Evolutionary conservation across 306 rosid genomes (phyloP), one percentile per base, ranked within the genome.

Genomic region (Mucuna pruriens): DNA sequence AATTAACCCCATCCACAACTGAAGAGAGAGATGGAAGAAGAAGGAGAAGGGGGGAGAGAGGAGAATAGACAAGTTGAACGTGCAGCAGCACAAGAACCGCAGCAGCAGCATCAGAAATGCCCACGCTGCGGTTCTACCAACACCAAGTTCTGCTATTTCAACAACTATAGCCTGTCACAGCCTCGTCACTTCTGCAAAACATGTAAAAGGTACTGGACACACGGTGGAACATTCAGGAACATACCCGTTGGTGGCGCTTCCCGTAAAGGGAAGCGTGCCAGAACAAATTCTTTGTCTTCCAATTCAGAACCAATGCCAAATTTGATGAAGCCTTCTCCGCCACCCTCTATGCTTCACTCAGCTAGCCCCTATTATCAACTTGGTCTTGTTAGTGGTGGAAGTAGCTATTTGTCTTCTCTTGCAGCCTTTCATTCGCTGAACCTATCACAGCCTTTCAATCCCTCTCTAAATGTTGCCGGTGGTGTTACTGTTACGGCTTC

Each of bases 171-270:
- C 68, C 80, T 87, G 2, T 74, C 89, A 8, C 92, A 89, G 87
- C 92, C 92, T 5, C 89, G 92, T 4, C 84, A 78, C 86, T 89
- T 55, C 63, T 89, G 92, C 88, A 89, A 87, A 75, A 9, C 87
- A 1, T 90, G 91, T n/a, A 86, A 84, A 25, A 83, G 93, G 81
- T 90, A 87, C 60, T 90, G 93, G 93, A 90, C 93, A 2, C 89
- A 90, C 2, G 93, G 93, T 13, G 93, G 91, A 40, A 90, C 91
- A 72, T 80, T 90, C 49, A 64, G 93, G 7, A 90, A 90, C 66
- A 84, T 90, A 22, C 91, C 91, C 17, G 79, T 90, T 62, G 93
- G 93, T 10, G 91, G 91, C 1, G 83, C 48, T 17, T 81, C 80
- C 57, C 75, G 87, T 4, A 90, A 81, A 45, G 85, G 82, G 55